phyloP scores from a whole-genome alignment of 2,329 filamentous ascomycete genomes.

The Sclerotinia borealis region DNA sequence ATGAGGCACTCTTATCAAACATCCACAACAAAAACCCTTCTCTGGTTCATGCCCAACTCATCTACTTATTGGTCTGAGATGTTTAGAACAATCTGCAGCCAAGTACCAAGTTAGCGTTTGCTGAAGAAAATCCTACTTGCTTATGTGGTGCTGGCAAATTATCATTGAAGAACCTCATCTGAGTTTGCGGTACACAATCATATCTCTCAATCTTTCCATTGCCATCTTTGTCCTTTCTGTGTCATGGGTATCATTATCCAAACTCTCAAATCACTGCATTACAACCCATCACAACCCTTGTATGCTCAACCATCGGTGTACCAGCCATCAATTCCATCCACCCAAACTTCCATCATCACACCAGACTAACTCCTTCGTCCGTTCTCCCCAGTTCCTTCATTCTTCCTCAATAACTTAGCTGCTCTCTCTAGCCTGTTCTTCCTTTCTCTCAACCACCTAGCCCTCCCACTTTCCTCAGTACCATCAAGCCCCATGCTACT shows the following conservation, averaged over 20 bases:
- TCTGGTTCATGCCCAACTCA: too few relatives aligned
- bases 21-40: background rate
- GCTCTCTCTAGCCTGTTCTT: background rate
- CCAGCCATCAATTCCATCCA: background rate
- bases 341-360: background rate
- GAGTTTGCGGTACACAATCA: background rate
- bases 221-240: background rate
- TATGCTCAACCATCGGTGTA: background rate
- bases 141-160: background rate
- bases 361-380: background rate
- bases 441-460: background rate
- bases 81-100: background rate
- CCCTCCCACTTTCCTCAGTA: background rate
- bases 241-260: background rate
- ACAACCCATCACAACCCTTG: background rate
- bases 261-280: too few relatives aligned
- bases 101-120: too few relatives aligned
- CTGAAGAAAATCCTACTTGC: background rate
- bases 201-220: background rate
- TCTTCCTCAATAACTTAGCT: background rate
- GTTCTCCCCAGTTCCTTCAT: background rate
- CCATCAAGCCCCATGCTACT: constrained; percentile 6
- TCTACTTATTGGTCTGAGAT: background rate
- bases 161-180: background rate
- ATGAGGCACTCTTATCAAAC: background rate